These are phyloP conservation scores for Boletus tylopilopsis DNA, from an alignment of 768 basidiomycete species.

Conservation along the genomic window DNA sequence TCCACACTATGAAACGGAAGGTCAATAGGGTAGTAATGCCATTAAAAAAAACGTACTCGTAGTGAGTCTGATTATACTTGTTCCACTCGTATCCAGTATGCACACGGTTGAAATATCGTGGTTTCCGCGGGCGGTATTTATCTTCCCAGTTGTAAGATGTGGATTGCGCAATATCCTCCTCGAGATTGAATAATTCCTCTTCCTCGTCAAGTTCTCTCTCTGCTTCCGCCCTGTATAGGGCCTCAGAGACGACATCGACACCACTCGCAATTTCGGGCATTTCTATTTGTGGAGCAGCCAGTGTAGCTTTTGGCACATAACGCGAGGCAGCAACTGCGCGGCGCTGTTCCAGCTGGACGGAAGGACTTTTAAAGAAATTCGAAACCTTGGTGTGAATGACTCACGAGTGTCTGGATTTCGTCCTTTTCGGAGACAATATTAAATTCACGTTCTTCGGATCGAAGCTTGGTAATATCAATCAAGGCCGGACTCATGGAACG, in stretches of 20 bases:
- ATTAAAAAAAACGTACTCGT: conserved; percentile 59
- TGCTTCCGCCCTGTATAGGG: conserved; percentile 85
- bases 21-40: conserved; percentile 3
- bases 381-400: conserved; percentile 22
- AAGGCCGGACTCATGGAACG: conserved; percentile 83
- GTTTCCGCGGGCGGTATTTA: conserved; percentile 95
- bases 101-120: conserved; percentile 97
- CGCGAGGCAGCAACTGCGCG: conserved; percentile 78
- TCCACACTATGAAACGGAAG: conserved; percentile 62
- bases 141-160: conserved; percentile 97
- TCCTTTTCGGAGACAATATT: conserved; percentile 70
- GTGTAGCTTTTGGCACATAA: conserved; percentile 77
- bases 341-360: conserved; percentile 66
- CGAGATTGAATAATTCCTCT: conserved; percentile 92
- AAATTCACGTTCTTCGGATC: conserved; percentile 76
- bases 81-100: conserved; percentile 99
- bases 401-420: conserved; percentile 61
- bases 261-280: conserved; percentile 55
- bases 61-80: conserved; percentile 99
- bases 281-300: conserved; percentile 54
- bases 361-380: conserved; percentile 7
- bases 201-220: conserved; percentile 94
- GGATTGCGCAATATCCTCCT: conserved; percentile 81
- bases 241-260: conserved; percentile 83
- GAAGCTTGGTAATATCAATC: conserved; percentile 65